Conservation (phyloP, 768 basidiomycete genomes). For the Lactarius akahatsu region DNA sequence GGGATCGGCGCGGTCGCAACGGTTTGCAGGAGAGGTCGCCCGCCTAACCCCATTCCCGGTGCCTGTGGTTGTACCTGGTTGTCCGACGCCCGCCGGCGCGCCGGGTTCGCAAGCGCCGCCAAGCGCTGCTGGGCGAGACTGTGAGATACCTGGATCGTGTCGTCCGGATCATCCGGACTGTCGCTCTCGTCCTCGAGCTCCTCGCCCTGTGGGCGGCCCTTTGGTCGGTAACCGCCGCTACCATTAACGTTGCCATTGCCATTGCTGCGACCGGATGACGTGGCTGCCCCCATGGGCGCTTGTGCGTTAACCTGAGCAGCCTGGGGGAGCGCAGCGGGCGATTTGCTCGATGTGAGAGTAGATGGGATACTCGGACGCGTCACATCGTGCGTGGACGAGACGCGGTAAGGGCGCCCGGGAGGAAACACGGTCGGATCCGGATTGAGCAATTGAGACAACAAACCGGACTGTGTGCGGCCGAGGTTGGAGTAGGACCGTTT, state of each 20-base stretch:
- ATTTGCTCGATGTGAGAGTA: conserved; percentile 50
- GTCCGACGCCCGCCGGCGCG: conserved; percentile 43
- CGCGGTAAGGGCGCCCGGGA: conserved; percentile 55
- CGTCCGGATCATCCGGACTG: conserved; percentile 52
- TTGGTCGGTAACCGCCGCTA: conserved; percentile 52
- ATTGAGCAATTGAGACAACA: conserved; percentile 69
- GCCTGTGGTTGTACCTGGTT: conserved; percentile 26
- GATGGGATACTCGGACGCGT: conserved; percentile 38
- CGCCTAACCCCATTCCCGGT: conserved; percentile 5
- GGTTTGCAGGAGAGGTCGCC: conserved; percentile 35
- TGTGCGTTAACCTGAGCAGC: conserved; percentile 49
- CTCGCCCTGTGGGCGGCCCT: conserved; percentile 59
- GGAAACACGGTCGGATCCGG: conserved; percentile 65
- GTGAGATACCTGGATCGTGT: conserved; percentile 56
- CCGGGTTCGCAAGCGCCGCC: conserved; percentile 49
- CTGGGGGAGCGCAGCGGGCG: conserved; percentile 58
- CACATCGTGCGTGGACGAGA: conserved; percentile 50
- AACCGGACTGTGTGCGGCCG: conserved; percentile 53
- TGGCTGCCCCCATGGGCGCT: conserved; percentile 25
- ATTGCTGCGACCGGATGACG: conserved; percentile 9
- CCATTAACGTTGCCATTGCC: conserved; percentile 1
- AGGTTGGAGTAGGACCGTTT: conserved; percentile 61
- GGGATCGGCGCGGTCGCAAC: conserved; percentile 55
- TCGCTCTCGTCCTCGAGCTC: conserved; percentile 66
- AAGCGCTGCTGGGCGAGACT: conserved; percentile 71